Evolutionary conservation across 2,329 filamentous ascomycete species (phyloP).

Genomic region (Beauveria sp.): DNA sequence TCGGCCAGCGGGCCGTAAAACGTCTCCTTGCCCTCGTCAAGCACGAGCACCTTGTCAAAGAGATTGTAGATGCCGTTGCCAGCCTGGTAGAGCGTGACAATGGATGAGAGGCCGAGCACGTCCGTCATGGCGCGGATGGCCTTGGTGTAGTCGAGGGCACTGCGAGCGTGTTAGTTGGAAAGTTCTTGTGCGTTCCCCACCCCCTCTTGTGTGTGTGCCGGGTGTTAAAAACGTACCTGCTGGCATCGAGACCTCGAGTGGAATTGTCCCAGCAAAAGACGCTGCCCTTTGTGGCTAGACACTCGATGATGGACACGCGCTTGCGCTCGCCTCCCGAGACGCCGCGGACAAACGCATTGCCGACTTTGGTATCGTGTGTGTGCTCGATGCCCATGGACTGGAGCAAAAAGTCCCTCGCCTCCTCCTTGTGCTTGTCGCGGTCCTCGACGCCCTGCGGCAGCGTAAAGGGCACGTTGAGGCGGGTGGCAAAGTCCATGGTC

Average conservation of each 20-base stretch:
- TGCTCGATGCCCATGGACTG: constrained; percentile 50
- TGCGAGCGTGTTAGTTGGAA: constrained; percentile 13
- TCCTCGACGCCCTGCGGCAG: constrained; percentile 35
- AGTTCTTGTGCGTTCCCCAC: too few species aligned
- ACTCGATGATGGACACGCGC: constrained; percentile 61
- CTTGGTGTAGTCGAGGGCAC: constrained; percentile 52
- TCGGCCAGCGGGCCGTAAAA: constrained; percentile 55
- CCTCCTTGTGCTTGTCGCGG: constrained; percentile 36
- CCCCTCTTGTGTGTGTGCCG: too few species aligned
- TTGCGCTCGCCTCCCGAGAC: constrained; percentile 63
- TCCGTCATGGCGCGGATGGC: constrained; percentile 58
- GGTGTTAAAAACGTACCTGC: constrained; percentile 33
- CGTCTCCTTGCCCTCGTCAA: constrained; percentile 58
- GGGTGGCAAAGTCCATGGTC: constrained; percentile 63
- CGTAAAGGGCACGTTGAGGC: constrained; percentile 46
- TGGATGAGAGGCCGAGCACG: constrained; percentile 48
- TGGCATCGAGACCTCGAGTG: constrained; percentile 58
- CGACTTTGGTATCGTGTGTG: constrained; percentile 57
- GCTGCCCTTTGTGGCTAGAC: constrained; percentile 47
- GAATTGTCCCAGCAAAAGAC: constrained; percentile 63
- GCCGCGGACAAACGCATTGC: constrained; percentile 58
- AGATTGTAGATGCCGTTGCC: constrained; percentile 62
- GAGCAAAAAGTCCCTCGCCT: constrained; percentile 47
- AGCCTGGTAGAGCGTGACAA: constrained; percentile 62
- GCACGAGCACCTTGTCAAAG: constrained; percentile 63